phyloP scores from a whole-genome alignment of 495 filamentous ascomycete genomes.

The Jackrogersella minutella region DNA sequence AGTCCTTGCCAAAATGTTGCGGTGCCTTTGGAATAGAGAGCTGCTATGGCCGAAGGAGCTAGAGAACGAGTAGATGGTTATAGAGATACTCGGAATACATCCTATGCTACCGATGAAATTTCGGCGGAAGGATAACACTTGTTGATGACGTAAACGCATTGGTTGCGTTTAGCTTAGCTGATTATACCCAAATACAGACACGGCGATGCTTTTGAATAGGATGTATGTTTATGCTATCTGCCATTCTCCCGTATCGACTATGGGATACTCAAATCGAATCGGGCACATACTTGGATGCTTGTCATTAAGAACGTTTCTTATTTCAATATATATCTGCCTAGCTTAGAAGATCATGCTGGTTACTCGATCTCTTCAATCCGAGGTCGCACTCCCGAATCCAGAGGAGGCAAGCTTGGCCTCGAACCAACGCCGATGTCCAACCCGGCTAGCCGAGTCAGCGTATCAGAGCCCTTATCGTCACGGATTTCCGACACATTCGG shows the following conservation, averaged over 20 bases:
- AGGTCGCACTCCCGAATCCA: constrained; percentile 38
- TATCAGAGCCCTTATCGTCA: constrained; percentile 18
- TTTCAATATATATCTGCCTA: too few species aligned
- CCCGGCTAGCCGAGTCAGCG: constrained; percentile 53
- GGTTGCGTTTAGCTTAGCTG: neutral
- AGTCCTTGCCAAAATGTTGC: constrained; percentile 74
- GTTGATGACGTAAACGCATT: neutral
- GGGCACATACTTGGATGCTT: too few species aligned
- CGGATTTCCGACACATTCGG: constrained; percentile 29
- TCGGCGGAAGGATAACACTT: too few species aligned
- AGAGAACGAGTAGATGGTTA: constrained; percentile 65
- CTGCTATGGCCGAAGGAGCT: constrained; percentile 68
- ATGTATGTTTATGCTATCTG: neutral
- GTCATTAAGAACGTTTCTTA: too few species aligned
- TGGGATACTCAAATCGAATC: too few species aligned
- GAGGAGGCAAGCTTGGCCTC: constrained; percentile 33
- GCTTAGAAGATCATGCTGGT: neutral
- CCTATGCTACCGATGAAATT: too few species aligned
- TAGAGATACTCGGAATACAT: too few species aligned
- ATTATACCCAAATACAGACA: neutral
- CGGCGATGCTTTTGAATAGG: too few species aligned
- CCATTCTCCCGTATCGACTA: too few species aligned
- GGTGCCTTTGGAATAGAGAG: constrained; percentile 68
- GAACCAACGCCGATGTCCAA: constrained; percentile 47
- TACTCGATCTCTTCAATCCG: constrained; percentile 59